Evolutionary conservation across 208 protist species (phyloP), one percentile per base, ranked within the genome.

Genomic region (Porcisia hertigi): DNA sequence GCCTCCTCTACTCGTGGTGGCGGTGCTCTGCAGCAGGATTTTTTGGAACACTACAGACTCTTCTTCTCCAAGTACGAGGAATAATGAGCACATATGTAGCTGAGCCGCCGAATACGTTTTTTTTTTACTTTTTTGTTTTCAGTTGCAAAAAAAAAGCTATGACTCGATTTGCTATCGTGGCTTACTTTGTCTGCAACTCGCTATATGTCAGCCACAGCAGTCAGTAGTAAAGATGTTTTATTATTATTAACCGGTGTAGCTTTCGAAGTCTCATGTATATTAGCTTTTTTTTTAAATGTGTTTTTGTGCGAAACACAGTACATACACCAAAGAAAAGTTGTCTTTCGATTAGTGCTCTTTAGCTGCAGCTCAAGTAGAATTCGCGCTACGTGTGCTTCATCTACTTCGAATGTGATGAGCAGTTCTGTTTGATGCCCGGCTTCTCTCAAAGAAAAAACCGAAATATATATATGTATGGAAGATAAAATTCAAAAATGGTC

Each of bases 11-110:
- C 81, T 14, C 77, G 77, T 53, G 83, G 77, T 78, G 71, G 52
- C 30, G 84, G 77, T 20, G 63, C 87, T 52, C 76, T 88, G 20
- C 87, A 92, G 73, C 91, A 94, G 52, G 83, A 91, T 66, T 88
- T 84, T 71, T 72, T 86, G 20, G 88, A 94, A 75, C 84, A 87
- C 73, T 91, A 96, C 85, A 92, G 91, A 41, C 63, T 97, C 34
- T 92, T 95, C 73, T 92, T 97, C 54, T 80, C 89, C 55, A 94
- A 90, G 67, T 85, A 87, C 81, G 63, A 84, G 16, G 83, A 77
- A 59, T 80, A 89, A 14, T 89, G 74, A 87, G 41, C 23, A 49
- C 20, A 73, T 47, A 34, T 63, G 60, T 23, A 39, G 52, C 58
- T 25, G 43, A 71, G 2, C 39, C 49, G 43, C 3, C 25, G 11